Base-by-base conservation (phyloP, 2,329 filamentous ascomycete genomes). In the Aureobasidium pullulans region DNA sequence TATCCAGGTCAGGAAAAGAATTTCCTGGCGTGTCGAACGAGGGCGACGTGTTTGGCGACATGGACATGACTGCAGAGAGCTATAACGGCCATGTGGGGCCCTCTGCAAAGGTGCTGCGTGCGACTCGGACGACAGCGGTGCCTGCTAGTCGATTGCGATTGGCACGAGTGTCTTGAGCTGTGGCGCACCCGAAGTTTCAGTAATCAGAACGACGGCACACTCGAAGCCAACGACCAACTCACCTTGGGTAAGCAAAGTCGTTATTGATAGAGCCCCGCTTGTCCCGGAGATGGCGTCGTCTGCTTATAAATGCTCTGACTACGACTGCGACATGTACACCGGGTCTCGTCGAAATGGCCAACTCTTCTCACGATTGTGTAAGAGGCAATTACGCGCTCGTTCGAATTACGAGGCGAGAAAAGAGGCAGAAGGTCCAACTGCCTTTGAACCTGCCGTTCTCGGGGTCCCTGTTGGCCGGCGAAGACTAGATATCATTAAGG, bases 51-150 rank as follows among this genome's bases (percentile, higher is more conserved):
- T 47, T 57, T 42, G 54, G 42, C 42, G 42, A 47, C 42, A 48
- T 47, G 32, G 54, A 48, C 54, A 57, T 57, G 54, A 48, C 28
- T 57, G 8, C 23, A 57, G 34, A 57, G 52, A 40, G 54, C 54
- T 57, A 57, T 36, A 57, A 57, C 54, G 54, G 54, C 54, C 54
- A 57, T 57, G 54, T 57, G 54, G 54, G 54, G 54, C 54, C 54
- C 36, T 57, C 28, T 57, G 32, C 8, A 39, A 31, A 40, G 54
- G 11, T 42, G 50, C 28, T 54, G n/a, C 39, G 29, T 32, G 16
- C 8, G 43, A 57, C 28, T 48, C 8, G 43, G 28, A 3, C 40
- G 16, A 43, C 28, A 39, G 29, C n/a, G 15, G 28, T 31, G 40
- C 19, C 31, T 46, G 10, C 1, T 15, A 23, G 10, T 13, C 8